These are phyloP conservation scores for Carex myosuroides DNA, from an alignment of 176 grass and related monocot species.

Conservation along the genomic window DNA sequence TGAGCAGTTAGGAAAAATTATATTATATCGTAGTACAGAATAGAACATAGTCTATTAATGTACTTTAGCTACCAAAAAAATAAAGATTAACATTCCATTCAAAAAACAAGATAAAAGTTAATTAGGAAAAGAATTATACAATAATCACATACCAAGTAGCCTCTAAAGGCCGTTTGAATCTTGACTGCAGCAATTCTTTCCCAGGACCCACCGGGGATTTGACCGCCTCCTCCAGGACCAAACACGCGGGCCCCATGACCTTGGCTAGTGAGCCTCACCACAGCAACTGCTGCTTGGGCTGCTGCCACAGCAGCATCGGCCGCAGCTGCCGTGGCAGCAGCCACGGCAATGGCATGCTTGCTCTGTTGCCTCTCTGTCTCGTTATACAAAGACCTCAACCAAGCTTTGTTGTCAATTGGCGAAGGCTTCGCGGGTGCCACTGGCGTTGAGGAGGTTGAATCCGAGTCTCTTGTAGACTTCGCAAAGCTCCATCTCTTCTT, in stretches of 20 bases:
- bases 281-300: constrained; percentile 67
- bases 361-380: constrained; percentile 73
- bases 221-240: background rate
- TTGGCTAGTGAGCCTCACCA: constrained; percentile 74
- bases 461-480: constrained; percentile 43
- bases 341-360: constrained; percentile 89
- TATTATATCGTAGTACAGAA: background rate
- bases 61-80: background rate
- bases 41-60: background rate
- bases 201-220: background rate
- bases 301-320: constrained; percentile 81
- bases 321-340: constrained; percentile 57
- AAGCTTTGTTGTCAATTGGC: constrained; percentile 41
- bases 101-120: background rate
- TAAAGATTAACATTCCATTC: background rate
- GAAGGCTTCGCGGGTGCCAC: background rate
- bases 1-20: background rate
- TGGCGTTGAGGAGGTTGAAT: background rate
- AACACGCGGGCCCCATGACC: constrained; percentile 12
- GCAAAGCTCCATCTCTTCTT: constrained; percentile 87
- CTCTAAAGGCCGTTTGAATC: constrained; percentile 89
- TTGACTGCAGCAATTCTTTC: constrained; percentile 40
- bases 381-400: constrained; percentile 61
- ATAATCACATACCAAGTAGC: constrained; percentile 44
- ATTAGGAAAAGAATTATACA: background rate